Evolutionary conservation across 371 early-diverging fungal species (phyloP).

Genomic region (Mucor piriformis): DNA sequence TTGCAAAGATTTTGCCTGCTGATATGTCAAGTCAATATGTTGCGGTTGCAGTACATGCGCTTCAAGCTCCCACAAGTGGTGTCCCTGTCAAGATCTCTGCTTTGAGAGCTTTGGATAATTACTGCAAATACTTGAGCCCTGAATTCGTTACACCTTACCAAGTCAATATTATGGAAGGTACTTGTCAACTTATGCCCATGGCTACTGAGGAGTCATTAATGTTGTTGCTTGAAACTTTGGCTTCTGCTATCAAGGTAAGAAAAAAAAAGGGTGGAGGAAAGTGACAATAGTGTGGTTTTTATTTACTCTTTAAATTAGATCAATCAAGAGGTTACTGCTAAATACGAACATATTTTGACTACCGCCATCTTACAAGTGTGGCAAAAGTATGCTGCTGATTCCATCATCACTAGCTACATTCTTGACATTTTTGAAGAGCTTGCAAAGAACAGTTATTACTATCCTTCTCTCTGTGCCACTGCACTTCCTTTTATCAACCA

Average conservation of each 20-base stretch:
- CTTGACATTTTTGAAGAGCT: conserved; percentile 80
- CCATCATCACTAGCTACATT: conserved; percentile 69
- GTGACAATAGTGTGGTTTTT: too few species aligned
- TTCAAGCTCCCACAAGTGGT: conserved; percentile 61
- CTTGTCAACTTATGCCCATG: conserved; percentile 60
- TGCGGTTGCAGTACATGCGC: conserved; percentile 70
- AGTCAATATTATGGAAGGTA: conserved; percentile 71
- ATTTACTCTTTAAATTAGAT: conserved; percentile 45
- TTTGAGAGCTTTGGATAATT: conserved; percentile 75
- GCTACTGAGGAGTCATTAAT: conserved; percentile 80
- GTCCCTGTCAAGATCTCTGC: conserved; percentile 79
- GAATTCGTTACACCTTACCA: conserved; percentile 67
- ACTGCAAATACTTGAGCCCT: conserved; percentile 64
- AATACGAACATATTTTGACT: conserved; percentile 71
- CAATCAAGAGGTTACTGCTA: conserved; percentile 69
- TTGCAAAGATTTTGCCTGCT: conserved; percentile 73
- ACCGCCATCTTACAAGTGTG: conserved; percentile 80
- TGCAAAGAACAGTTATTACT: conserved; percentile 67
- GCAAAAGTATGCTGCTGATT: conserved; percentile 72
- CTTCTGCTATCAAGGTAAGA: conserved; percentile 70
- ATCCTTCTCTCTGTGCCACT: conserved; percentile 64
- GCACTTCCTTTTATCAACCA: conserved; percentile 73
- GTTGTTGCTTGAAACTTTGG: conserved; percentile 81
- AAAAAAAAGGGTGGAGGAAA: conserved; percentile 44
- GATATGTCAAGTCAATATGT: conserved; percentile 73